Evolutionary conservation across 2,329 filamentous ascomycete genomes (phyloP), one percentile per base, ranked within the genome.

Genomic region (Aspergillus sp.): DNA sequence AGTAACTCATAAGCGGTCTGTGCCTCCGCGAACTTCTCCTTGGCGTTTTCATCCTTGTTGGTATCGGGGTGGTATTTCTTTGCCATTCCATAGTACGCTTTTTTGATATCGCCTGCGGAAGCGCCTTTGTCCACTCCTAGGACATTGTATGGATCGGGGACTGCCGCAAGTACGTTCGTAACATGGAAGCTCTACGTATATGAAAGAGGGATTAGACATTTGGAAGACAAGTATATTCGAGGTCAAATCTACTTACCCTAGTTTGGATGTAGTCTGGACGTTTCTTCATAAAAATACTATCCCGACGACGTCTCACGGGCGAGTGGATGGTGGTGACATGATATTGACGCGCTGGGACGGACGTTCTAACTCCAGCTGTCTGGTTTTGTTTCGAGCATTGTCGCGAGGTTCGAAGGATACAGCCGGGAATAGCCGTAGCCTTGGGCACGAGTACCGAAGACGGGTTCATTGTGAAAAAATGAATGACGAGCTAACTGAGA

Each of bases 51-150:
- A 66, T 98, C 95, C 75, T 98, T 98, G 82, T 98, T 99, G 37
- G 95, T 98, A 73, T 99, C 95, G 8, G 95, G 95, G 70, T 99
- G 95, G 73, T 86, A 99, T 72, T 98, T 99, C 77, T 99, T 99
- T 19, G 95, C 95, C 58, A 98, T 82, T 51, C 93, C 91, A 73
- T 99, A 99, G 80, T 99, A 99, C 3, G 95, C 93, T 75, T 97
- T 98, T 75, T 99, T 99, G 73, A 99, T 98, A 37, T 98, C 93
- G 59, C 86, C 81, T 3, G 91, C 80, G 1, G 90, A 87, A n/a
- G 95, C 91, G 61, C 77, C 83, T 74, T 93, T 96, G 68, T 81
- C 81, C 30, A 99, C 91, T 13, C 95, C 95, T 27, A 99, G 86
- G 4, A 90, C 84, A 64, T 86, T 85, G 76, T 99, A 99, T 1